Evolutionary conservation across 495 filamentous ascomycete species (phyloP), one percentile per base, ranked within the genome.

Genomic region (Zalerion maritima): DNA sequence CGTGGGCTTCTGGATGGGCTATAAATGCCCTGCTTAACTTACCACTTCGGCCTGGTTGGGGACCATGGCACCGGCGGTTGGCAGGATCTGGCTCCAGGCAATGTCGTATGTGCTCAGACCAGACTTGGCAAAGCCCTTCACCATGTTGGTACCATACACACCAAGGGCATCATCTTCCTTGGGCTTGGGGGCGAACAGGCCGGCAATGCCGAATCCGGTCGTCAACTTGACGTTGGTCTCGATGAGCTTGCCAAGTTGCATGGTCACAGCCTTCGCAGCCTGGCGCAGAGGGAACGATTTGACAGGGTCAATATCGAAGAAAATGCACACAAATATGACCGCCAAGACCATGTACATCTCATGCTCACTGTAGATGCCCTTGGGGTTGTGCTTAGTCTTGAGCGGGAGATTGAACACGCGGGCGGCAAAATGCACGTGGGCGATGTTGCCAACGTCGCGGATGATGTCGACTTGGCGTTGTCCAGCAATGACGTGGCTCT

Each of bases 261-360:
- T 54, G 1, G 71, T 55, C 4, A 83, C 64, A 3, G 68, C 64
- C 29, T 63, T 59, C 11, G 78, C 67, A 2, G 73, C 75, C 26
- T 73, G 61, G 25, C 70, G 61, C 27, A 85, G 22, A 0, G 67
- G 57, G 49, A 69, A 72, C 6, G 57, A 56, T 35, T 64, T 66
- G 26, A 52, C 54, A 0, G 64, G 51, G 24, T 73, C 69, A 1
- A 51, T 32, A 13, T 62, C 54, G 20, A 47, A 54, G 43, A 66
- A 73, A 25, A 71, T 51, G 16, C 43, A 46, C 10, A 48, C 54
- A 43, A 72, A 84, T 32, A 85, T 64, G 16, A 74, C 60, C 1
- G 78, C 62, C 5, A 91, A 55, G n/a, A 75, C 69, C 50, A 69
- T 72, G 51, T 83, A 85, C 35, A 89, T 54, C 52, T 89, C 80